These are phyloP conservation scores for Puccinia polysora DNA, from an alignment of 1,284 basidiomycete species.

Conservation along the genomic window DNA sequence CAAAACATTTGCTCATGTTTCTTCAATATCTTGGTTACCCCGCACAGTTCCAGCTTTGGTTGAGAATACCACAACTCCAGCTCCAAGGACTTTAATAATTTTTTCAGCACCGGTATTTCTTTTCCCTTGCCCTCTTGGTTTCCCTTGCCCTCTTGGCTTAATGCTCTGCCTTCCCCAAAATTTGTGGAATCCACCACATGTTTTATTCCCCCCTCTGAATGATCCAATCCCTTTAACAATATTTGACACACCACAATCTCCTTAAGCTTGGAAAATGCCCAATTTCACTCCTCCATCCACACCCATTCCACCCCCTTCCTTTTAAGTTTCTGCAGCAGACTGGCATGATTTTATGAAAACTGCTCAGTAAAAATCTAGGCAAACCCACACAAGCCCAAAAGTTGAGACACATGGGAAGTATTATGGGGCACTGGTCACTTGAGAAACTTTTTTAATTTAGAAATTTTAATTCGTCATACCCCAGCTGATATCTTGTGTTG, in stretches of 20 bases:
- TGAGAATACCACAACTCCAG: too few species aligned
- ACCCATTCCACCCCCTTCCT: background rate
- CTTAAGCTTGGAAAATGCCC: background rate
- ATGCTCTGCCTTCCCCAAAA: background rate
- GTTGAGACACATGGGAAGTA: background rate
- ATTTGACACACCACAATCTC: background rate
- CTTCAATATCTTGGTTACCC: too few species aligned
- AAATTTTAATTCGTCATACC: background rate
- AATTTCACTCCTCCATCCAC: background rate
- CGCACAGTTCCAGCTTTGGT: too few species aligned
- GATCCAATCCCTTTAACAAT: background rate
- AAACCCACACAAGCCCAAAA: background rate
- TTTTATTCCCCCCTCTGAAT: background rate
- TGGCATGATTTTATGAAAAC: background rate
- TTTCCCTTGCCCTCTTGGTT: too few species aligned
- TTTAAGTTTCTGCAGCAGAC: background rate
- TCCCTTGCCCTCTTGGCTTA: background rate
- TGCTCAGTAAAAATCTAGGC: background rate
- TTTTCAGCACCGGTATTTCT: too few species aligned
- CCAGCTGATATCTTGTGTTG: background rate
- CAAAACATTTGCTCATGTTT: too few species aligned
- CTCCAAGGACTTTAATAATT: too few species aligned
- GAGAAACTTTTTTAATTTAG: background rate
- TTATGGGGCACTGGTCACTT: background rate
- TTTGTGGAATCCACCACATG: background rate